These are phyloP conservation scores for Blastobotrys proliferans DNA, from an alignment of 1,139 yeast genomes.

Conservation along the genomic window DNA sequence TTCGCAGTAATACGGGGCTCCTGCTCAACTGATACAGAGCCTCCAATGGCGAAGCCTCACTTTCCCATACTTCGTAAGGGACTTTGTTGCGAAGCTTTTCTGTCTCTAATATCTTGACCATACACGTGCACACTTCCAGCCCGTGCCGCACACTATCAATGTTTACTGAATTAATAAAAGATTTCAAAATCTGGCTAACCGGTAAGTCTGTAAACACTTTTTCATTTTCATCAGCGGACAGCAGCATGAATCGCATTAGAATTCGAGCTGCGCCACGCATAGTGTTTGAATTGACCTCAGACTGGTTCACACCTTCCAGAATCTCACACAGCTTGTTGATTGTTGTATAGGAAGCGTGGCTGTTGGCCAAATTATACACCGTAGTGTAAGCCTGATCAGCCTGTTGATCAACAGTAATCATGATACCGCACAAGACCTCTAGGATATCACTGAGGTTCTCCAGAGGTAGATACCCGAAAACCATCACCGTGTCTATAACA, in stretches of 20 bases:
- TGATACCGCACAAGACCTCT: constrained; percentile 49
- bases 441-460: constrained; percentile 39
- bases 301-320: constrained; percentile 26
- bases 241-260: constrained; percentile 26
- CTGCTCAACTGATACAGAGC: constrained; percentile 25
- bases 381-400: constrained; percentile 41
- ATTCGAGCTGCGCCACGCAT: constrained; percentile 47
- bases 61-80: constrained; percentile 46
- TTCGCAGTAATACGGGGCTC: constrained; percentile 37
- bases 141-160: constrained; percentile 28
- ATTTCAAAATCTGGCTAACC: constrained; percentile 25
- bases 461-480: constrained; percentile 48
- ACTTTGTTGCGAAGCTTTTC: constrained; percentile 22
- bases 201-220: constrained; percentile 24
- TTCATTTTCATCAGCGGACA: constrained; percentile 15
- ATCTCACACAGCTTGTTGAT: constrained; percentile 40
- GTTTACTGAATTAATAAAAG: constrained; percentile 26
- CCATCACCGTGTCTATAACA: constrained; percentile 44
- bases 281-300: constrained; percentile 37
- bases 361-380: constrained; percentile 36
- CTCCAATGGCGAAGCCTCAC: constrained; percentile 43
- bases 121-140: constrained; percentile 28
- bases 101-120: constrained; percentile 26
- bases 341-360: constrained; percentile 38
- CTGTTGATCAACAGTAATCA: constrained; percentile 39